Evolutionary conservation across 176 grass and related monocot genomes (phyloP).

Genomic region (Zoysia japonica): DNA sequence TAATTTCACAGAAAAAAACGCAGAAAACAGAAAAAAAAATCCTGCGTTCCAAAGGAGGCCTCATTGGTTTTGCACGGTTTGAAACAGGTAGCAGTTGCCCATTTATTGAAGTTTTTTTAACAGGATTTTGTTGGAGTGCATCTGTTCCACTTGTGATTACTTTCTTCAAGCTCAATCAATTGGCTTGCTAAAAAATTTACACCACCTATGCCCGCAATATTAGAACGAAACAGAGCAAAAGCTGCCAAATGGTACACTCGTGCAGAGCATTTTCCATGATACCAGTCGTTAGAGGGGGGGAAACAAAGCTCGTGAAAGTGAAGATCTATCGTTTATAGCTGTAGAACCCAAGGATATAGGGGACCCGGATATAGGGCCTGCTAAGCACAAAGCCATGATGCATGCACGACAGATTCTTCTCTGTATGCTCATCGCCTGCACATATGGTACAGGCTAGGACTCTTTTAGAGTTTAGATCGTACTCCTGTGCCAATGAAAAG

Average conservation of each 20-base stretch:
- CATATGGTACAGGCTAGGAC: slow-evolving; percentile 38
- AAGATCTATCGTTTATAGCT: slow-evolving; percentile 38
- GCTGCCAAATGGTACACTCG: slow-evolving; percentile 29
- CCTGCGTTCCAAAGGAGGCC: too few species aligned
- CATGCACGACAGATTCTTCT: slow-evolving; percentile 44
- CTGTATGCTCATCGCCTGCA: slow-evolving; percentile 36
- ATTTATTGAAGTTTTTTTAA: background rate
- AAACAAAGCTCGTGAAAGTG: slow-evolving; percentile 52
- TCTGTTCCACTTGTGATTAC: background rate
- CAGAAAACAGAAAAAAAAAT: too few species aligned
- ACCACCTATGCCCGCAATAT: background rate
- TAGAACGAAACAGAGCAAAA: slow-evolving; percentile 21
- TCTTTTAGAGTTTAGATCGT: slow-evolving; percentile 45
- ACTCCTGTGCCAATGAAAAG: slow-evolving; percentile 46
- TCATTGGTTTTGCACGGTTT: too few species aligned
- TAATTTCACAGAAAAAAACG: too few species aligned
- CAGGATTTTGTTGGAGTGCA: background rate
- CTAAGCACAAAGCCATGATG: slow-evolving; percentile 41
- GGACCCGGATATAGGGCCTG: slow-evolving; percentile 9
- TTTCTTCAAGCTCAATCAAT: slow-evolving; percentile 25
- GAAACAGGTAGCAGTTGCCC: background rate
- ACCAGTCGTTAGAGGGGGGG: slow-evolving; percentile 34
- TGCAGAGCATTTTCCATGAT: slow-evolving; percentile 21
- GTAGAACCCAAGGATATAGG: slow-evolving; percentile 25
- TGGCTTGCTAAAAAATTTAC: background rate